These are phyloP conservation scores for Trichoderma cornu-damae DNA, from an alignment of 2,329 filamentous ascomycete species.

Conservation along the genomic window DNA sequence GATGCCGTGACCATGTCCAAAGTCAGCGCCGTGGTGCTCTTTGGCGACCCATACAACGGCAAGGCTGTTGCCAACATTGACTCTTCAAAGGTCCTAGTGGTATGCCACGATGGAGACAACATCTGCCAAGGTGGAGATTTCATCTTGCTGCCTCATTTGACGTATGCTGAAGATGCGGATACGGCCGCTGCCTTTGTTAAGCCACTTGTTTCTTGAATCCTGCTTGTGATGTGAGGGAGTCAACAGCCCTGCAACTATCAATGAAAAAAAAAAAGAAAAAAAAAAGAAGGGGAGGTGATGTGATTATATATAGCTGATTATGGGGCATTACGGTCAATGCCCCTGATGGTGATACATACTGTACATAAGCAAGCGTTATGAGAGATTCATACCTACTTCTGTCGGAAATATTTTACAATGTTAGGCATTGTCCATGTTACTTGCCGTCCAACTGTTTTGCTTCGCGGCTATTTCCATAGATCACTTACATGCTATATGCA, in stretches of 20 bases:
- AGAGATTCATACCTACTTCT: neutral
- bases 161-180: slow-evolving; percentile 26
- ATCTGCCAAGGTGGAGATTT: slow-evolving; percentile 30
- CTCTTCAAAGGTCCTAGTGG: slow-evolving; percentile 21
- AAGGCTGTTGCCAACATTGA: slow-evolving; percentile 24
- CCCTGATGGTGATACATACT: slow-evolving; percentile 1
- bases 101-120: slow-evolving; percentile 29
- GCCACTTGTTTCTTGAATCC: neutral
- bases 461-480: too few relatives aligned
- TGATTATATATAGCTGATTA: slow-evolving; percentile 2
- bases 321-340: neutral
- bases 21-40: slow-evolving; percentile 30
- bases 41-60: slow-evolving; percentile 29
- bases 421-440: too few relatives aligned
- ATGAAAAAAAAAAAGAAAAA: neutral
- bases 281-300: neutral
- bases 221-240: neutral
- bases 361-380: slow-evolving; percentile 4
- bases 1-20: slow-evolving; percentile 24
- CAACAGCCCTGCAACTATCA: neutral
- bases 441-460: too few relatives aligned
- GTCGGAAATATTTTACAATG: neutral
- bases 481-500: too few relatives aligned
- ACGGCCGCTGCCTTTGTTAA: slow-evolving; percentile 24
- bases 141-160: slow-evolving; percentile 27